Base-by-base conservation (phyloP, 176 grass and related monocot species). In the Hyparrhenia diplandra region DNA sequence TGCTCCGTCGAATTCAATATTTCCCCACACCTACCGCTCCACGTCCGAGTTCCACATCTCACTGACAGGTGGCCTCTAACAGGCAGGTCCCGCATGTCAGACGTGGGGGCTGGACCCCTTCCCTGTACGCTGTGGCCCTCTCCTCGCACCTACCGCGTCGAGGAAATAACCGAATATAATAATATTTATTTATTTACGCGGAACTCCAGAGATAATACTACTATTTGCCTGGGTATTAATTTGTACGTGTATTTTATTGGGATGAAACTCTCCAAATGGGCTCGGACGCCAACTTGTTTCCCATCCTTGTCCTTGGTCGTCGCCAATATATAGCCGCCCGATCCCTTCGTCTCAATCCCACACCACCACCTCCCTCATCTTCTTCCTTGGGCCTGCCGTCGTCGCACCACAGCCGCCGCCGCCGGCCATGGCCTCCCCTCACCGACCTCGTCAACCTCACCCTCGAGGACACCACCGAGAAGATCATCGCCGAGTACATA, bases 401-500 rank as follows among this genome's bases (percentile, higher is more conserved):
- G 5, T 12, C 37, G 28, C 59, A 31, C 47, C 41, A 20, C 60
- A 78, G 45, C 75, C 10, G 34, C 32, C n/a, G n/a, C n/a, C 42
- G 61, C 67, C 40, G 88, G 88, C 84, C 91, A 97, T 97, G 94
- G 86, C 95, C 78, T 85, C 75, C 59, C n/a, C 96, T 98, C 88
- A 89, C 92, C 76, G 96, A 98, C 89, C 92, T 98, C 57, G 6
- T 98, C 86, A 98, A 98, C 71, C 90, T 98, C 52, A 66, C 91
- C 86, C 92, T 98, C 75, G 67, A 76, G 65, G 92, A 80, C 58
- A 49, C 87, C 82, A 93, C 96, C 10, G 90, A 95, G 43, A 93
- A 98, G 90, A 95, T 98, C 88, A 95, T 98, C 77, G 96, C 90
- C 20, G 96, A 98, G 90, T 98, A 98, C 85, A 95, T 98, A 93